A percentile compares a stretch with the other conserved stretches of the same genome.
These are phyloP conservation scores for Grammothele lineata DNA, from an alignment of 768 basidiomycete species.

Conservation along the genomic window DNA sequence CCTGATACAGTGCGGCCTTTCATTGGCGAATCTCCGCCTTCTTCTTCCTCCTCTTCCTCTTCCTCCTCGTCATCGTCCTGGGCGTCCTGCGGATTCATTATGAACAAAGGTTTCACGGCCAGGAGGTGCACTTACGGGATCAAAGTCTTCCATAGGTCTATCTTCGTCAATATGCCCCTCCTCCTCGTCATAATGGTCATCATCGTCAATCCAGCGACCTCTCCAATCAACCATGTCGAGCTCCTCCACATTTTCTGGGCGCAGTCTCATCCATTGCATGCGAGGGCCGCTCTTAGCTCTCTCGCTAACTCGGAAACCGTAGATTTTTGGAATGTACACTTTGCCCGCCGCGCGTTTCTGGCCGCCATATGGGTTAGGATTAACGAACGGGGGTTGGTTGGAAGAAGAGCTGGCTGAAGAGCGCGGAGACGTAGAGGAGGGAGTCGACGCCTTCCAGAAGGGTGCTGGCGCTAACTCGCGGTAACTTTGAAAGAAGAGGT, in stretches of 20 bases:
- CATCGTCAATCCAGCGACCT: constrained; percentile 83
- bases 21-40: constrained; percentile 16
- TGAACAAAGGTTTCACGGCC: no score
- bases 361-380: constrained; percentile 86
- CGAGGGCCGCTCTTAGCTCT: constrained; percentile 91
- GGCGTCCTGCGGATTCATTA: constrained; percentile 27
- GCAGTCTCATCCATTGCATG: constrained; percentile 92
- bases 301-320: constrained; percentile 97
- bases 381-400: constrained; percentile 58
- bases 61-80: constrained; percentile 45
- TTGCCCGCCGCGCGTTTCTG: constrained; percentile 85
- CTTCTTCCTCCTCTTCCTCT: constrained; percentile 52
- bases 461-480: constrained; percentile 92
- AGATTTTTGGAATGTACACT: constrained; percentile 89
- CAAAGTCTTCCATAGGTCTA: constrained; percentile 83
- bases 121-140: constrained; percentile 49
- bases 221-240: constrained; percentile 88
- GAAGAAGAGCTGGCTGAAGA: constrained; percentile 35
- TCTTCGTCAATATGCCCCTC: constrained; percentile 46
- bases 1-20: constrained; percentile 11
- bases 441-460: constrained; percentile 72
- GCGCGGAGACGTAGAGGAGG: constrained; percentile 49
- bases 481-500: constrained; percentile 97
- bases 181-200: constrained; percentile 60
- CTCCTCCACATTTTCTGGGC: constrained; percentile 77